Conservation (phyloP, 2,329 filamentous ascomycete species). For the Intubia oerlemansii region DNA sequence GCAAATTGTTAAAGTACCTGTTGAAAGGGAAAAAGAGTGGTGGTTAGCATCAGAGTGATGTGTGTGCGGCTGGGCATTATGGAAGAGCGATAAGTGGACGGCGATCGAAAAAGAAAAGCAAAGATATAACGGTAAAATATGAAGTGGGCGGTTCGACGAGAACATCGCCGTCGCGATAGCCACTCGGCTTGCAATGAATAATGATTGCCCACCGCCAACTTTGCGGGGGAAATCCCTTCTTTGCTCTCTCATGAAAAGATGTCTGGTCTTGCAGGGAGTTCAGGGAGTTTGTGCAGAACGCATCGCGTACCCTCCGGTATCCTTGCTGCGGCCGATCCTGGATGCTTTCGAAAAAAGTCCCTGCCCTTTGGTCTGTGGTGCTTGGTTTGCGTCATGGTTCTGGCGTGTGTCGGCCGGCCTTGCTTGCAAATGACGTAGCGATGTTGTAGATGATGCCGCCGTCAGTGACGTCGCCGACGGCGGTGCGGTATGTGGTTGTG, state of each 20-base stretch:
- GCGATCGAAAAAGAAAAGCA: background rate
- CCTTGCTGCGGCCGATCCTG: constrained; percentile 2
- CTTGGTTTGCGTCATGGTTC: background rate
- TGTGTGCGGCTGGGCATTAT: too few species aligned
- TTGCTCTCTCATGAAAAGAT: too few species aligned
- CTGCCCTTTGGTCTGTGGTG: too few species aligned
- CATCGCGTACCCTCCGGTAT: constrained; percentile 8
- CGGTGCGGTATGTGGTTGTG: background rate
- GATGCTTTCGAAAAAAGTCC: constrained; percentile 4
- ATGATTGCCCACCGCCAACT: background rate
- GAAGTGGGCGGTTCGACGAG: too few species aligned
- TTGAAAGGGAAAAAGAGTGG: too few species aligned
- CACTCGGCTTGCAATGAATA: background rate
- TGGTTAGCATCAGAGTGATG: too few species aligned
- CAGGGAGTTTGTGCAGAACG: too few species aligned
- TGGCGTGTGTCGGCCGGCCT: background rate
- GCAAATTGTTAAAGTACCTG: too few species aligned
- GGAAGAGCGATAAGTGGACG: background rate
- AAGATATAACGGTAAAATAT: background rate
- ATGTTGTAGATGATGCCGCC: background rate
- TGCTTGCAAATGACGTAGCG: constrained; percentile 1
- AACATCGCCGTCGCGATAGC: too few species aligned
- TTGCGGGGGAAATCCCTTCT: too few species aligned
- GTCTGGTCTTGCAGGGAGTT: too few species aligned
- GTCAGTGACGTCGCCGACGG: background rate